Conservation (phyloP, 169 alveolate genomes). For the Plasmodium berghei region DNA sequence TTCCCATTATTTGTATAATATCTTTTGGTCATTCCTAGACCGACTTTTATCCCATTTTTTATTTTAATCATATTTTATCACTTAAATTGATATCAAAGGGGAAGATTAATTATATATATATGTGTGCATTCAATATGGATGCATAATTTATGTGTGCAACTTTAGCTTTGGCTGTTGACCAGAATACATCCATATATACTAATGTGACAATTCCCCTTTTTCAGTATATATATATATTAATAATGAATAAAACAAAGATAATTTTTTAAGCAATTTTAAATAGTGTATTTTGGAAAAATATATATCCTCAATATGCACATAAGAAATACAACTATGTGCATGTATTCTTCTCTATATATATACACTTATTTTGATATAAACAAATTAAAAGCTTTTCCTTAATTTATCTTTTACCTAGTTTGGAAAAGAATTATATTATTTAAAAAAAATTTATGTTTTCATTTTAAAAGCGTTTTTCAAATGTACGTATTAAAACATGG, state of each 20-base stretch:
- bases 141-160: no score
- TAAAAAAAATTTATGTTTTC: not conserved
- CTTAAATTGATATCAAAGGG: no score
- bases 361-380: not conserved
- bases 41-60: not conserved
- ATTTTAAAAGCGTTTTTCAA: not conserved
- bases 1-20: conserved; percentile 71
- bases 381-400: not conserved
- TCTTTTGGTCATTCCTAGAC: conserved; percentile 10
- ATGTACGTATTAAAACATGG: no score
- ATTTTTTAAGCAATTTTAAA: no score
- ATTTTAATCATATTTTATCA: conserved; percentile 6
- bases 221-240: no score
- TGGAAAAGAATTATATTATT: conserved; percentile 2
- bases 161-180: no score
- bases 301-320: no score
- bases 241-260: no score
- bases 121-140: not conserved
- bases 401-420: not conserved
- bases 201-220: no score
- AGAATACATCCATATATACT: no score
- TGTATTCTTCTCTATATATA: not conserved
- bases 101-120: not conserved
- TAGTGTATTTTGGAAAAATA: no score
- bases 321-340: not conserved